A percentile compares a stretch with the other conserved stretches of the same genome.
These are phyloP conservation scores for Vachellia pachyceras DNA, from an alignment of 306 rosid species.

Conservation along the genomic window DNA sequence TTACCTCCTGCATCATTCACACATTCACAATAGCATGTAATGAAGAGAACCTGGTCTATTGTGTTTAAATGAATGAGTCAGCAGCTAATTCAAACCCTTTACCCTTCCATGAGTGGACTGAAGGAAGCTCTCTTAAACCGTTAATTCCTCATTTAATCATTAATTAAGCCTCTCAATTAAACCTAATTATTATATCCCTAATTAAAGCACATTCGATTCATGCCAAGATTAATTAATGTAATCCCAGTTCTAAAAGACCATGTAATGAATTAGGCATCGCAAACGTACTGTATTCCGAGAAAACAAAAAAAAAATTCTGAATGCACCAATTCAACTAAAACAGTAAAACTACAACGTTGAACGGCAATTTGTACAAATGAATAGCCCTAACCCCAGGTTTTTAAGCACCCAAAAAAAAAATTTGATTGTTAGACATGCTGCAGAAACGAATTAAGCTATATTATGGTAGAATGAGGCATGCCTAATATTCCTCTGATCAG, in stretches of 20 bases:
- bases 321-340: constrained; percentile 7
- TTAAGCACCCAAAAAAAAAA: background rate
- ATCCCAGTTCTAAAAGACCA: background rate
- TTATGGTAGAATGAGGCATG: background rate
- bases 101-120: constrained; percentile 91
- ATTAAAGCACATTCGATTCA: too few species aligned
- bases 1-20: constrained; percentile 95
- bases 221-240: background rate
- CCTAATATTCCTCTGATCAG: constrained; percentile 1
- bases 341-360: background rate
- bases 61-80: constrained; percentile 96
- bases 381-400: constrained; percentile 78
- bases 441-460: background rate
- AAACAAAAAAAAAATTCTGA: background rate
- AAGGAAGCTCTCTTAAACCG: constrained; percentile 82
- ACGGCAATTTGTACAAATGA: constrained; percentile 23
- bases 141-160: constrained; percentile 19
- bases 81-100: constrained; percentile 82
- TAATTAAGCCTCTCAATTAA: background rate
- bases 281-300: constrained; percentile 10
- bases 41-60: constrained; percentile 45
- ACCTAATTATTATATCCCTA: background rate
- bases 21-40: constrained; percentile 67
- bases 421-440: constrained; percentile 1
- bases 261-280: constrained; percentile 8